phyloP scores from a whole-genome alignment of 257 asterid species.

The Avicennia marina region DNA sequence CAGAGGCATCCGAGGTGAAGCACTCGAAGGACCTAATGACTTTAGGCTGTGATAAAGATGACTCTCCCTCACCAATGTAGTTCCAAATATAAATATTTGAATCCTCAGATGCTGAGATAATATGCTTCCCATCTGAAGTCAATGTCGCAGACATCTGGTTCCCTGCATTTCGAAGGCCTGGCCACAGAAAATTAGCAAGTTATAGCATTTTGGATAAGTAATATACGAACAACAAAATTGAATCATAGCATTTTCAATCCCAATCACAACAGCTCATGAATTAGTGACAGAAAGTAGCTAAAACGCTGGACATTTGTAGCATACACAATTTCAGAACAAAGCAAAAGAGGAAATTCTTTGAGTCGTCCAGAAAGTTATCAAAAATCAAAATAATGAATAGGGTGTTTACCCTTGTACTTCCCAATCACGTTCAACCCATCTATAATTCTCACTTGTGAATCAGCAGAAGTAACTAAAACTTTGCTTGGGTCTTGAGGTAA shows the following conservation, averaged over 20 bases:
- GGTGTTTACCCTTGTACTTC: constrained; percentile 65
- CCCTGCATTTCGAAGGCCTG: constrained; percentile 65
- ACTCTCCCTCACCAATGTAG: constrained; percentile 19
- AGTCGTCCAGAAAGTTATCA: neutral
- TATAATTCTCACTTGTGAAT: constrained; percentile 74
- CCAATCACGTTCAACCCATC: constrained; percentile 55
- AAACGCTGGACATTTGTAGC: neutral
- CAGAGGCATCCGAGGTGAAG: constrained; percentile 57
- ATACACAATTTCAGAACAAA: no score
- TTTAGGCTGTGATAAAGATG: constrained; percentile 38
- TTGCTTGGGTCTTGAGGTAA: constrained; percentile 69
- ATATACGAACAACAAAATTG: constrained; percentile 11
- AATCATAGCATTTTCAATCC: neutral
- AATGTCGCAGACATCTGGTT: constrained; percentile 60
- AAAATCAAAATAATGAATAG: neutral
- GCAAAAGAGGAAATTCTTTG: neutral
- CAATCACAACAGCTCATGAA: neutral
- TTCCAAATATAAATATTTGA: constrained; percentile 75
- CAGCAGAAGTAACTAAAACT: constrained; percentile 81
- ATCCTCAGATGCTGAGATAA: constrained; percentile 77
- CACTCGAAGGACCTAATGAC: constrained; percentile 53
- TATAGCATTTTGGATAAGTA: neutral
- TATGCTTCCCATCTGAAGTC: constrained; percentile 68
- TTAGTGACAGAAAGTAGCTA: no score
- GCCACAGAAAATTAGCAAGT: neutral